Conservation (phyloP, 2,329 filamentous ascomycete genomes). For the Penicillium sp. region DNA sequence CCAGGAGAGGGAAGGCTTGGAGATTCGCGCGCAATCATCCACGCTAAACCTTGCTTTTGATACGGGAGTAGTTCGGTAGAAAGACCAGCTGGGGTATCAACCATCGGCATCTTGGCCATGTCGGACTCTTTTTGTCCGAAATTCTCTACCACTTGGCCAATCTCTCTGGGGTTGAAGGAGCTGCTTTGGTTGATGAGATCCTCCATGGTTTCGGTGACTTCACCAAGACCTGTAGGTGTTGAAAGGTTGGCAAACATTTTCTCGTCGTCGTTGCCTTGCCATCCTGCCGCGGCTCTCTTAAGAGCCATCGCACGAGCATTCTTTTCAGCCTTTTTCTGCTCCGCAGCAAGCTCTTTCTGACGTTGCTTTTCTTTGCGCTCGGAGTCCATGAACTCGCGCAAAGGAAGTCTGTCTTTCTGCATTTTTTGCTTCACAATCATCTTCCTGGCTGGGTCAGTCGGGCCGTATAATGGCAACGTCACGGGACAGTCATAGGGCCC, state of each 20-base stretch:
- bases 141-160: constrained; percentile 65
- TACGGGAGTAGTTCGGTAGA: constrained; percentile 73
- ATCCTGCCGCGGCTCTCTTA: constrained; percentile 26
- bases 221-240: constrained; percentile 27
- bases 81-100: constrained; percentile 65
- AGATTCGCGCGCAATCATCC: constrained; percentile 76
- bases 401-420: constrained; percentile 64
- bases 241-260: constrained; percentile 39
- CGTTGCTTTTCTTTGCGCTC: constrained; percentile 49
- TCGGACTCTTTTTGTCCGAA: constrained; percentile 71
- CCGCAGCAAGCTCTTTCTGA: constrained; percentile 55
- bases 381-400: constrained; percentile 52
- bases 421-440: constrained; percentile 61
- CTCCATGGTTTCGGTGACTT: constrained; percentile 52
- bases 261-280: constrained; percentile 23
- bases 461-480: constrained; percentile 67
- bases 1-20: constrained; percentile 63
- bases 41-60: constrained; percentile 75
- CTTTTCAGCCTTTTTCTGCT: constrained; percentile 43
- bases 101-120: constrained; percentile 70
- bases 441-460: constrained; percentile 55
- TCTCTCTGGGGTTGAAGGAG: constrained; percentile 65
- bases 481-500: constrained; percentile 71
- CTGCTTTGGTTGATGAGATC: constrained; percentile 67
- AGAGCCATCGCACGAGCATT: constrained; percentile 27